Evolutionary conservation across 345 rosid genomes (phyloP).

Genomic region (Rhodamnia argentea): DNA sequence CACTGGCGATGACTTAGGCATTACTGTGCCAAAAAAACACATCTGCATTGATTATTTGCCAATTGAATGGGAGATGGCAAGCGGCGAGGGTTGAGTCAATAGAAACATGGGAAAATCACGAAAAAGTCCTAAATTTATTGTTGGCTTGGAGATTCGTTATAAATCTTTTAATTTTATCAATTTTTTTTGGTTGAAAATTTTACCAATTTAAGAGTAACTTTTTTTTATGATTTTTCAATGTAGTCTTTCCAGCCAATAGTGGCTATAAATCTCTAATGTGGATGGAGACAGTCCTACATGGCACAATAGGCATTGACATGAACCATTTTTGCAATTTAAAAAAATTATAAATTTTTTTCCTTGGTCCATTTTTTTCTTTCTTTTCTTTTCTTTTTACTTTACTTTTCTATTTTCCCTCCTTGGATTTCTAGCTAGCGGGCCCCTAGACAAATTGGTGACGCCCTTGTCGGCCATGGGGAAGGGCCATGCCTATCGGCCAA

Average conservation of each 20-base stretch:
- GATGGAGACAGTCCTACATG: fast-evolving
- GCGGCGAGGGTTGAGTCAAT: no score
- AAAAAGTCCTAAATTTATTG: not conserved
- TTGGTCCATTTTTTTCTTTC: not conserved
- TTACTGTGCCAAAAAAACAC: not conserved
- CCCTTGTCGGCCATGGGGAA: no score
- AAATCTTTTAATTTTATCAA: no score
- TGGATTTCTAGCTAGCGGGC: not conserved
- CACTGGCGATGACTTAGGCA: not conserved
- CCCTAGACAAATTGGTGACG: not conserved
- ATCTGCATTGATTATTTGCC: not conserved
- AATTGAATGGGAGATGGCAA: not conserved
- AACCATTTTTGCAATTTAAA: not conserved
- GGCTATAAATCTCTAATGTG: not conserved
- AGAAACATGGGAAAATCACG: not conserved
- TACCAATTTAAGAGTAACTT: not conserved
- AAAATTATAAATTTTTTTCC: not conserved
- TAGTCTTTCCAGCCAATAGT: not conserved
- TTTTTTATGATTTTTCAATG: not conserved
- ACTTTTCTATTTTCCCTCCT: not conserved
- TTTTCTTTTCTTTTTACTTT: not conserved
- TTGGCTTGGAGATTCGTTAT: no score
- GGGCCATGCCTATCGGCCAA: no score
- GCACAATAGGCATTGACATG: not conserved
- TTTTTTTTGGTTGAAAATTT: no score